phyloP scores from a whole-genome alignment of 208 protist species.

The Leishmania aethiopica region DNA sequence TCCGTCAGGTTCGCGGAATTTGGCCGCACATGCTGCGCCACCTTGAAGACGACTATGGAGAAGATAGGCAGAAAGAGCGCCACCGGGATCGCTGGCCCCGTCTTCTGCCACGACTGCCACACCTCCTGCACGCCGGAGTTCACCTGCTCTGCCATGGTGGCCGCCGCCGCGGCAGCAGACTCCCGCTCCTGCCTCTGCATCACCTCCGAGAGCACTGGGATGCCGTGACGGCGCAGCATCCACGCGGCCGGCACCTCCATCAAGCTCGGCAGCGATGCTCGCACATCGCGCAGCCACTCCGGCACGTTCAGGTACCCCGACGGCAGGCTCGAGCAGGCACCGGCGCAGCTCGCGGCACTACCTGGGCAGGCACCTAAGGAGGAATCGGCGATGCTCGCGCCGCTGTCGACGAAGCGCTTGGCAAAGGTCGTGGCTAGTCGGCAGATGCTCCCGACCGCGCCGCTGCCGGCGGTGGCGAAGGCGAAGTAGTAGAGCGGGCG shows the following conservation, averaged over 20 bases:
- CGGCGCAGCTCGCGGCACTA: not conserved
- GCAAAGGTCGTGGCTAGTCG: slow-evolving; percentile 27
- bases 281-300: slow-evolving; percentile 61
- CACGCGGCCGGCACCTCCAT: slow-evolving; percentile 63
- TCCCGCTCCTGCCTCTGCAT: slow-evolving; percentile 33
- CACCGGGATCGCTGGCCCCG: slow-evolving; percentile 63
- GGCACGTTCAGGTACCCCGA: slow-evolving; percentile 57
- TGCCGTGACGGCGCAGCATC: slow-evolving; percentile 43
- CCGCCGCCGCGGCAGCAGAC: slow-evolving; percentile 18
- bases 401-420: slow-evolving; percentile 9
- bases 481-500: slow-evolving; percentile 70
- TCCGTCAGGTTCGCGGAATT: slow-evolving; percentile 15
- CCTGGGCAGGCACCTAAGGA: not conserved
- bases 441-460: slow-evolving; percentile 42
- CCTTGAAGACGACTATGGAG: slow-evolving; percentile 49
- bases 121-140: slow-evolving; percentile 29
- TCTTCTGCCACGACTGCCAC: slow-evolving; percentile 40
- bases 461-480: slow-evolving; percentile 51
- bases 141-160: slow-evolving; percentile 12
- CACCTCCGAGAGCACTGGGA: slow-evolving; percentile 70
- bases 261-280: slow-evolving; percentile 53
- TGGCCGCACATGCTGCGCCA: slow-evolving; percentile 29
- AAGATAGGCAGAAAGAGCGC: slow-evolving; percentile 77
- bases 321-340: slow-evolving; percentile 23
- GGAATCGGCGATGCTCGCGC: slow-evolving; percentile 4